Percentiles rank a stretch among this genome's conserved stretches.
phyloP scores from a whole-genome alignment of 2,329 filamentous ascomycete species.

The Epicoccum sorghinum region DNA sequence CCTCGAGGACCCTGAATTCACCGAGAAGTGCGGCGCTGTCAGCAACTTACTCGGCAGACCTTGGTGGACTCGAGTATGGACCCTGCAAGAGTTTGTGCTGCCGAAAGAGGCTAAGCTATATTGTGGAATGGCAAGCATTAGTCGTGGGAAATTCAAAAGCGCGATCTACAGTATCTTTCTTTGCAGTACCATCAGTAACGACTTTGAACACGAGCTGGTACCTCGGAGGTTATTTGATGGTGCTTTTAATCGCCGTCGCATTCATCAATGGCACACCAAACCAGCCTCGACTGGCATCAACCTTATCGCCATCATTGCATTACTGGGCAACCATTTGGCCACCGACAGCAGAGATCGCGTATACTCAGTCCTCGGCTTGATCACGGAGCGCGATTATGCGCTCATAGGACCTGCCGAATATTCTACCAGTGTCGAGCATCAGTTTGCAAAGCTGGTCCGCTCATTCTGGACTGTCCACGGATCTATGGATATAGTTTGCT shows the following conservation, averaged over 20 bases:
- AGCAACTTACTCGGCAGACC: conserved; percentile 31
- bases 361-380: conserved; percentile 38
- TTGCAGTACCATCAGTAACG: conserved; percentile 27
- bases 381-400: conserved; percentile 28
- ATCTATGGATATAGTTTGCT: conserved; percentile 40
- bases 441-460: conserved; percentile 37
- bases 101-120: conserved; percentile 35
- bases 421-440: conserved; percentile 16
- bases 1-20: conserved; percentile 25
- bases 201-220: conserved; percentile 33
- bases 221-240: conserved; percentile 34
- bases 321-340: conserved; percentile 36
- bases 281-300: conserved; percentile 24
- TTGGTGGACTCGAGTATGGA: conserved; percentile 39
- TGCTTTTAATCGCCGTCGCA: conserved; percentile 37
- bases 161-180: conserved; percentile 41
- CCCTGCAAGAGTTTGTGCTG: conserved; percentile 40
- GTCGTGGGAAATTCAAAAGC: conserved; percentile 33
- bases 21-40: conserved; percentile 27
- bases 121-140: conserved; percentile 31
- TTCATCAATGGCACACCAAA: conserved; percentile 35
- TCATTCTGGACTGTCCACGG: conserved; percentile 33
- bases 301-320: conserved; percentile 37
- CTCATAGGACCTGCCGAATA: conserved; percentile 37
- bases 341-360: conserved; percentile 38